Evolutionary conservation across 2,329 filamentous ascomycete genomes (phyloP).

Genomic region (Lachnellula arida): DNA sequence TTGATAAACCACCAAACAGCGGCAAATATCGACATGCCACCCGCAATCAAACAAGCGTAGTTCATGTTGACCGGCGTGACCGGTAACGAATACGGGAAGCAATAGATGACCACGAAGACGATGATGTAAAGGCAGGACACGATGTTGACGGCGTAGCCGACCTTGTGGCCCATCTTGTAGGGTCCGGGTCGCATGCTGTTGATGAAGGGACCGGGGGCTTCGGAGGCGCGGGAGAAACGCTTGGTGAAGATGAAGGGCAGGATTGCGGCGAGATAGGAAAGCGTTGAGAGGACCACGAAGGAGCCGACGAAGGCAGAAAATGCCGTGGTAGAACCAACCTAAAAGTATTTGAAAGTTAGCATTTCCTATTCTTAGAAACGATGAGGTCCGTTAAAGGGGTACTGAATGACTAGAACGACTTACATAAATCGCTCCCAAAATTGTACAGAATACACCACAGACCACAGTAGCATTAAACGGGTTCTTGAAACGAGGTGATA

Average conservation of each 20-base stretch:
- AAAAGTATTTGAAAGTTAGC: slow-evolving; percentile 27
- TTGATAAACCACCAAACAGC: slow-evolving; percentile 39
- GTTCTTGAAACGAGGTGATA: slow-evolving; percentile 43
- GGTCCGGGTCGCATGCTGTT: slow-evolving; percentile 48
- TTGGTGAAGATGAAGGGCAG: slow-evolving; percentile 49
- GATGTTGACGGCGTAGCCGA: slow-evolving; percentile 48
- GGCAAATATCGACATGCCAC: slow-evolving; percentile 37
- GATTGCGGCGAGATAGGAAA: slow-evolving; percentile 60
- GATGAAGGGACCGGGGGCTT: slow-evolving; percentile 8
- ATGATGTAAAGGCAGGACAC: slow-evolving; percentile 53
- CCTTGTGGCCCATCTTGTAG: slow-evolving; percentile 47
- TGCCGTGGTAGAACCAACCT: slow-evolving; percentile 60
- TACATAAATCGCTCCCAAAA: slow-evolving; percentile 50
- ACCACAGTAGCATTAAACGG: slow-evolving; percentile 53
- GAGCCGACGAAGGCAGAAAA: slow-evolving; percentile 63
- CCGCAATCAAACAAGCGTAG: slow-evolving; percentile 43
- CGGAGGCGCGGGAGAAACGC: slow-evolving; percentile 24
- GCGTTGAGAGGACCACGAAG: slow-evolving; percentile 49
- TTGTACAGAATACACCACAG: slow-evolving; percentile 45
- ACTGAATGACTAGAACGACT: background rate
- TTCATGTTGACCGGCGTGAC: slow-evolving; percentile 48
- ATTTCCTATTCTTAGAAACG: background rate
- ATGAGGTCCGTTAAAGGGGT: too few species aligned
- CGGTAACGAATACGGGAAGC: slow-evolving; percentile 49
- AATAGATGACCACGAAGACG: slow-evolving; percentile 59